Percentiles rank a stretch among this genome's conserved stretches.
Conservation (phyloP, 116 monocot species). For the Papilionanthe hybrid region DNA sequence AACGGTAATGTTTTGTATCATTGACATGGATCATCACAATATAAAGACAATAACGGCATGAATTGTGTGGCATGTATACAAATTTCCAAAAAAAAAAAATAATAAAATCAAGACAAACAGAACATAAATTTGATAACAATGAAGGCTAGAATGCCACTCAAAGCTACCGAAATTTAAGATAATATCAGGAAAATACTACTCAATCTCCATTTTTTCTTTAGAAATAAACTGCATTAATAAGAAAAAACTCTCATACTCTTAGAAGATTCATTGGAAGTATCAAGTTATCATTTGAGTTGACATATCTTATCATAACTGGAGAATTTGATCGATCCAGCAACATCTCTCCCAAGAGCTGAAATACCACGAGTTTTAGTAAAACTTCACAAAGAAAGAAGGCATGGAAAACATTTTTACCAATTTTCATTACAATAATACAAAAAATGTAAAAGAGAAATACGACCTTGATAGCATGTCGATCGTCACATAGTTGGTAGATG, state of each 20-base stretch:
- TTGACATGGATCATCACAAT: too few species aligned
- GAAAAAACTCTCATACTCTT: slow-evolving; percentile 41
- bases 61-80: too few species aligned
- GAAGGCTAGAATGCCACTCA: too few species aligned
- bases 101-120: too few species aligned
- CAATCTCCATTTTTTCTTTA: neutral
- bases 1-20: too few species aligned
- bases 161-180: too few species aligned
- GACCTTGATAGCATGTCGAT: slow-evolving; percentile 77
- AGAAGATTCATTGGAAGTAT: slow-evolving; percentile 89
- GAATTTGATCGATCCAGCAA: slow-evolving; percentile 79
- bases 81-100: too few species aligned
- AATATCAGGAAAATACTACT: too few species aligned
- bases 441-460: neutral
- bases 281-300: slow-evolving; percentile 79
- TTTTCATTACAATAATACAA: too few species aligned
- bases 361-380: neutral
- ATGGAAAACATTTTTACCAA: neutral
- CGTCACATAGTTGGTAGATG: slow-evolving; percentile 62
- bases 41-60: too few species aligned
- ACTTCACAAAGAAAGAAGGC: neutral
- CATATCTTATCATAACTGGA: slow-evolving; percentile 73
- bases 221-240: slow-evolving; percentile 4
- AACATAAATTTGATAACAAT: too few species aligned
- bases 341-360: slow-evolving; percentile 86